A percentile compares a stretch with the other conserved stretches of the same genome.
Conservation (phyloP, 306 rosid species). For the Lagenaria siceraria region DNA sequence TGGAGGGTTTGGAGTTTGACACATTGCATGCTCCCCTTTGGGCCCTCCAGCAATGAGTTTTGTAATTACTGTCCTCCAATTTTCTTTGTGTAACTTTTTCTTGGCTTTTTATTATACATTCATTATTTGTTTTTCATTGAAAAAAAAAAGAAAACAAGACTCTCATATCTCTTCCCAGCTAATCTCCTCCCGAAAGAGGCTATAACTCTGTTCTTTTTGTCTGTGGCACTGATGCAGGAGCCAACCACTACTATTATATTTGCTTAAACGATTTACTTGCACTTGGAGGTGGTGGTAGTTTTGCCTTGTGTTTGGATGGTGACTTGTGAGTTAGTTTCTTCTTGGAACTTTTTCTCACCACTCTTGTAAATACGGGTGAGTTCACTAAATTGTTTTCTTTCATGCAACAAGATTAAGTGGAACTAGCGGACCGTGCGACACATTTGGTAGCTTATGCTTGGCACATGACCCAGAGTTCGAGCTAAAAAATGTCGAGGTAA, state of each 20-base stretch:
- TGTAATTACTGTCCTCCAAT: not conserved
- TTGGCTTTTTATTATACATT: not conserved
- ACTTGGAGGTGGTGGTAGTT: constrained; percentile 89
- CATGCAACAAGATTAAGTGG: constrained; percentile 58
- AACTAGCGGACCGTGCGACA: constrained; percentile 79
- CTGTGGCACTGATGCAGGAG: constrained; percentile 34
- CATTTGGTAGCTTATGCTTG: constrained; percentile 75
- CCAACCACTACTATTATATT: constrained; percentile 63
- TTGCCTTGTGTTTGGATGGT: constrained; percentile 72
- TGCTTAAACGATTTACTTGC: constrained; percentile 72
- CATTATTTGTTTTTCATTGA: not conserved
- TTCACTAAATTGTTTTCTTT: constrained; percentile 9
- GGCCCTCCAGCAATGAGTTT: too few species aligned
- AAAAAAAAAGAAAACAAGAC: not conserved
- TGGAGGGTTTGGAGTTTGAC: not conserved
- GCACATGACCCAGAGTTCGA: constrained; percentile 84
- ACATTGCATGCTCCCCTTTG: not conserved
- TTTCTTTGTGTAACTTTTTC: not conserved
- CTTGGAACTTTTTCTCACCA: not conserved
- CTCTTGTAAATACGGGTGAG: not conserved
- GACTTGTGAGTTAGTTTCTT: constrained; percentile 57
- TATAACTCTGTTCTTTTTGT: not conserved
- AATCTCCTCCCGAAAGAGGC: not conserved
- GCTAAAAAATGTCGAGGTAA: constrained; percentile 87
- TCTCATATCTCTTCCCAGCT: not conserved